Percentiles rank a stretch among this genome's conserved stretches.
These are phyloP conservation scores for Prunus mume DNA, from an alignment of 306 rosid species.

Conservation along the genomic window DNA sequence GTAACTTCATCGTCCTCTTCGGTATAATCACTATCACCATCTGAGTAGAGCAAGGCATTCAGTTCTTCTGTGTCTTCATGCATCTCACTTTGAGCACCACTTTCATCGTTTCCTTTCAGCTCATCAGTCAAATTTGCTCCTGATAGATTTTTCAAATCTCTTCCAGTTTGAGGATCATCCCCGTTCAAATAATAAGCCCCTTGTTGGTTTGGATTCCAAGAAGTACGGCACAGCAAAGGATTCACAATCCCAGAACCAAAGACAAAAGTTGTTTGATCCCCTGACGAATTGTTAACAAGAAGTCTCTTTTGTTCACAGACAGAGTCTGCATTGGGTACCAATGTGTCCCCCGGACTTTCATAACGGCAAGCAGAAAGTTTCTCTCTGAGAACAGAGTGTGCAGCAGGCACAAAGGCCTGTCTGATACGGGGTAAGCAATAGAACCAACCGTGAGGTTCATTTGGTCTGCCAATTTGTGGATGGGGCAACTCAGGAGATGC, in stretches of 20 bases:
- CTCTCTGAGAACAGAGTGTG: conserved; percentile 26
- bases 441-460: conserved; percentile 74
- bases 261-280: conserved; percentile 62
- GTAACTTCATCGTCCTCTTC: conserved; percentile 85
- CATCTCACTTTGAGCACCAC: conserved; percentile 72
- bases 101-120: conserved; percentile 39
- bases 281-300: conserved; percentile 65
- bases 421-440: conserved; percentile 56
- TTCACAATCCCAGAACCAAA: conserved; percentile 54
- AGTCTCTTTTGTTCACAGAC: conserved; percentile 52
- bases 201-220: conserved; percentile 42
- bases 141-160: conserved; percentile 31
- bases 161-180: conserved; percentile 29
- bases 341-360: conserved; percentile 28
- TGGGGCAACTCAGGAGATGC: conserved; percentile 42
- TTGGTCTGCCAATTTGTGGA: conserved; percentile 39
- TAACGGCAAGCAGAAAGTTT: conserved; percentile 22
- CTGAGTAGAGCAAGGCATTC: conserved; percentile 86
- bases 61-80: conserved; percentile 93
- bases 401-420: conserved; percentile 50
- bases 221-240: conserved; percentile 48
- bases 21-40: conserved; percentile 47
- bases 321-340: conserved; percentile 24
- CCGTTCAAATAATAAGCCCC: conserved; percentile 29
- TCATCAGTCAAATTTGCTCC: conserved; percentile 48